Conservation (phyloP, 257 asterid genomes). For the Hygrophila difformis region DNA sequence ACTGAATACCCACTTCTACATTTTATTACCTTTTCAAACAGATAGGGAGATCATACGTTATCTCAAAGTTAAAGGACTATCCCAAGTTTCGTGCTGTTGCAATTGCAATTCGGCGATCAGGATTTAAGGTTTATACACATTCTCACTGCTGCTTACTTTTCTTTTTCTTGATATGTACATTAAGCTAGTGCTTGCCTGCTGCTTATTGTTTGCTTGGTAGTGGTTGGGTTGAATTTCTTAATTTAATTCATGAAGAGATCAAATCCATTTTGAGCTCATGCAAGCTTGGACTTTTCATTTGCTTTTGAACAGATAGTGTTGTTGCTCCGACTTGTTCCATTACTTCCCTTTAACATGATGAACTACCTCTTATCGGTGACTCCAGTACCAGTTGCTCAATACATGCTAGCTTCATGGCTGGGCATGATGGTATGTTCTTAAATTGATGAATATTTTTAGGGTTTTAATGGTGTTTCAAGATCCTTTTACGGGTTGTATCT, state of each 20-base stretch:
- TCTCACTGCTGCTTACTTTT: no score
- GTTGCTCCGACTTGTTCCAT: conserved; percentile 88
- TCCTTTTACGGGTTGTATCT: neutral
- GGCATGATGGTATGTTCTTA: conserved; percentile 83
- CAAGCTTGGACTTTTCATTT: conserved; percentile 10
- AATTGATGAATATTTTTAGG: neutral
- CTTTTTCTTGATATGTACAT: no score
- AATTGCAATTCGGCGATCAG: no score
- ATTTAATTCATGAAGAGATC: conserved; percentile 1
- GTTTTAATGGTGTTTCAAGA: neutral
- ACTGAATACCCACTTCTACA: conserved; percentile 2
- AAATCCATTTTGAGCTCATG: conserved; percentile 10
- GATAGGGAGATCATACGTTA: no score
- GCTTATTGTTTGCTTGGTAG: no score
- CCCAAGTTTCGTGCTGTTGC: no score
- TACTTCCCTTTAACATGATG: conserved; percentile 92
- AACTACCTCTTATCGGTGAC: conserved; percentile 95
- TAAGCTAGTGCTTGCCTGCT: no score
- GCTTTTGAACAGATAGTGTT: conserved; percentile 61
- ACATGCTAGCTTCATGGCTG: conserved; percentile 94
- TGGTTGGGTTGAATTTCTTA: conserved; percentile 8
- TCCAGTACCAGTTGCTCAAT: conserved; percentile 73
- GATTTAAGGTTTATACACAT: no score
- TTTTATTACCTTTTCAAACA: no score
- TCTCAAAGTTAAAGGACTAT: no score